Conservation (phyloP, 2,329 filamentous ascomycete species). For the Decorospora gaudefroyi region DNA sequence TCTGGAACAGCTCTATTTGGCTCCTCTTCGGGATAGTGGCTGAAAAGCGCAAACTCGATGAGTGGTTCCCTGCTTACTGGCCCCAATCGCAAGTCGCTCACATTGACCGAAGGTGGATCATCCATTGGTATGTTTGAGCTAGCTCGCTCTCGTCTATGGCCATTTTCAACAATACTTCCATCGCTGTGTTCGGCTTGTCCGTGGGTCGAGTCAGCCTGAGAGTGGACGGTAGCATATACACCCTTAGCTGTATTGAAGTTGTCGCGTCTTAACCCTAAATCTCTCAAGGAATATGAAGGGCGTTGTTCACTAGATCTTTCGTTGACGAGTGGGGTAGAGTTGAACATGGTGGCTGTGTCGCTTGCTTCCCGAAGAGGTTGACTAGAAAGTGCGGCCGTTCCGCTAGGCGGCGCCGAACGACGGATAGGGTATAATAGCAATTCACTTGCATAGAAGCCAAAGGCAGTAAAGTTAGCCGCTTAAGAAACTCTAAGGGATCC, state of each 20-base stretch:
- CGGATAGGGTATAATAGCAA: slow-evolving; percentile 3
- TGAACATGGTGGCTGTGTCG: slow-evolving; percentile 6
- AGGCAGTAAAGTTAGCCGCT: slow-evolving; percentile 3
- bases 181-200: slow-evolving; percentile 2
- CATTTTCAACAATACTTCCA: slow-evolving; percentile 4
- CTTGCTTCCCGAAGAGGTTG: slow-evolving; percentile 6
- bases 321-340: slow-evolving; percentile 4
- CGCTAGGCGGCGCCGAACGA: slow-evolving; percentile 2
- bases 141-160: slow-evolving; percentile 1
- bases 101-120: slow-evolving; percentile 5
- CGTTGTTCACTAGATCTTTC: slow-evolving; percentile 2
- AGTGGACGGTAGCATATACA: slow-evolving; percentile 4
- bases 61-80: slow-evolving; percentile 2
- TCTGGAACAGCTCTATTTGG: slow-evolving; percentile 4
- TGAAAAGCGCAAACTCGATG: slow-evolving; percentile 6
- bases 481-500: slow-evolving; percentile 3
- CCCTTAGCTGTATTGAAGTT: slow-evolving; percentile 2
- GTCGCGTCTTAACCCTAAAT: slow-evolving; percentile 5
- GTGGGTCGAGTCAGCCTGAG: slow-evolving; percentile 2
- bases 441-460: slow-evolving; percentile 5
- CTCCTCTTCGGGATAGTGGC: slow-evolving; percentile 7
- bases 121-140: neutral
- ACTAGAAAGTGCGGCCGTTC: slow-evolving; percentile 9
- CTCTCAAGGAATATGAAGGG: slow-evolving; percentile 4
- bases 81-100: slow-evolving; percentile 7